Evolutionary conservation across 163 green algal genomes (phyloP), one percentile per base, ranked within the genome.

Genomic region (Trebouxiophyceae sp.): DNA sequence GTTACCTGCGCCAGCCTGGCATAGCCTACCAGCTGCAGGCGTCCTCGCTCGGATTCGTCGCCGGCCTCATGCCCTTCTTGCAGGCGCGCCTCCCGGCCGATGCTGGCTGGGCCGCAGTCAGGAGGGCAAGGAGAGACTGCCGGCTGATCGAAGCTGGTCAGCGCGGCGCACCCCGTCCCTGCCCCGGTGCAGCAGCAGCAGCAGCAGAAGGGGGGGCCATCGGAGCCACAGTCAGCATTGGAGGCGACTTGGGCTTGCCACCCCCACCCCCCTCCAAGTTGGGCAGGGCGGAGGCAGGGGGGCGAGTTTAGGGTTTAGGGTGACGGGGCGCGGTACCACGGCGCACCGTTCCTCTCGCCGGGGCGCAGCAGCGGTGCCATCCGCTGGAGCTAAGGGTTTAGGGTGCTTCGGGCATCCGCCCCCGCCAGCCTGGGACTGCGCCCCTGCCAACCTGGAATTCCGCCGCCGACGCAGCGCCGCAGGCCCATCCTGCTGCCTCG

Each of bases 11-110:
- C 0, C 71, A 83, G 34, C 75, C 80, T 0, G 22, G 45, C 23
- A 70, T 63, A 57, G 5, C 28, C 20, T 68, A 76, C 34, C 33
- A 75, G 5, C 77, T 95, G 29, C 22, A 29, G 31, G 2, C 68
- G 84, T 23, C 82, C 83, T 2, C 12, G 8, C 16, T 92, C 24
- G 79, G 74, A 46, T 87, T 81, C 16, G 44, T 95, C 8, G 5
- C 68, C 5, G 64, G 60, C 7, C 34, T 77, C 22, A 62, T 92
- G 67, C 86, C 83, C 20, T 71, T 68, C 29, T 69, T 89, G 39
- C 74, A 86, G 76, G 57, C 74, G 31, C 8, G 54, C 3, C 27
- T 54, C 31, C 19, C 22, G 6, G 19, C 23, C n/a, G 47, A 12
- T 57, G 39, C 39, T 57, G 47, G 19, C 26, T 20, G 26, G 22